Evolutionary conservation across 768 basidiomycete species (phyloP), one percentile per base, ranked within the genome.

Genomic region (Naganishia vishniacii): DNA sequence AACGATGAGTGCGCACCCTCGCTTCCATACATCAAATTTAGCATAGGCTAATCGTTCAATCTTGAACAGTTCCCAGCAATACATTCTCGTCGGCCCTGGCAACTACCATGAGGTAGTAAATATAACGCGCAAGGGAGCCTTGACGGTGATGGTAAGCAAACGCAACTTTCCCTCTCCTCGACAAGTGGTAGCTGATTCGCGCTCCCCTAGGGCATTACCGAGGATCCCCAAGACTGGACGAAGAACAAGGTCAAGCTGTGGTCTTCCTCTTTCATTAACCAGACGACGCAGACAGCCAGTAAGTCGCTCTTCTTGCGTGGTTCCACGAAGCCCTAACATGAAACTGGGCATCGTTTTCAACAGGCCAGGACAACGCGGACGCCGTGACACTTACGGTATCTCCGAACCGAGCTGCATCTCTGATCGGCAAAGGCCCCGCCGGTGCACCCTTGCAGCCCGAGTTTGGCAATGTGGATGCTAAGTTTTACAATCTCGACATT

Each of bases 401-500:
- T 1, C 85, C 86, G 11, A 81, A 81, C 0, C 81, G 81, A 71
- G 81, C 81, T 59, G 84, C 81, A 0, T 82, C 84, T 32, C 74
- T 85, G 47, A 84, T 85, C 48, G 84, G 85, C 3, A 81, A 83
- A 1, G 85, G 85, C 1, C 81, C 84, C 1, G 82, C 80, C 7
- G 84, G 84, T 0, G 84, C 84, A 0, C 84, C 81, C 18, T 73
- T 79, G 1, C 80, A 84, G 66, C 79, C 80, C 4, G 70, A 78
- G 12, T 84, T 83, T 59, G 85, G 85, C 0, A 84, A 78, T 64
- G 65, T 72, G 25, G 81, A 87, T 68, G 86, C 86, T 76, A 84
- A 79, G 67, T 83, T 81, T 9, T 86, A 86, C 66, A 86, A 86
- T 67, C 82, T 87, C 65, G 81, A 86, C 70, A 84, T 86, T 62